Base-by-base conservation (phyloP, 2,329 filamentous ascomycete species). In the Colletotrichum sidae region DNA sequence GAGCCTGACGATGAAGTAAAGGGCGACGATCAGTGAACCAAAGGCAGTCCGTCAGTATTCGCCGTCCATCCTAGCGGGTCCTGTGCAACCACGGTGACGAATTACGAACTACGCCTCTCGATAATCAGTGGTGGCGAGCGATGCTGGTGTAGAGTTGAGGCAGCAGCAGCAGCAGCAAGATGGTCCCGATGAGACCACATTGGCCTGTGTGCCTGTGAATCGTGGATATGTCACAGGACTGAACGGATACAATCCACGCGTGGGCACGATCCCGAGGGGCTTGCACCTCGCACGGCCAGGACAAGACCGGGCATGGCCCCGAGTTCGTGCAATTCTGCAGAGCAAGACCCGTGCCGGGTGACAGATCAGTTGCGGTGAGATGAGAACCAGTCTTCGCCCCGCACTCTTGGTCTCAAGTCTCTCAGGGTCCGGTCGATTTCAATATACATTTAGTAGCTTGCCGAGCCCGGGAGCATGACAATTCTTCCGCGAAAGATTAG, bases 321-420 rank as follows among this genome's bases (percentile, higher is more conserved):
- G 46, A 52, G 39, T 33, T 45, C 52, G 49, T 60, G 39, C 12
- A 39, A 15, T 46, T 15, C 25, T 49, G 25, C 13, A 33, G 58
- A 52, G 47, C 46, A 37, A 57, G 39, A 47, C 58, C 62, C 51
- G 57, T 65, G 41, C 58, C 34, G 11, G 34, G 39, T 56, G 52
- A 62, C 62, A 52, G 58, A 65, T 65, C 58, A 65, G 51, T 62
- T 62, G 52, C 62, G 62, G 62, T 65, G 62, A 65, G 62, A 62
- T 62, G 52, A 62, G 44, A 34, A 55, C 56, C 56, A 55, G 45
- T 45, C 51, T 33, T 44, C 42, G 44, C 50, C 34, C 47, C 62
- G 58, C 62, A 53, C 62, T 56, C 11, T 45, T 15, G 7, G 25
- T 25, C 15, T 49, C 44, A n/a, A 45, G 4, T 8, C 46, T 10